A percentile compares a stretch with the other conserved stretches of the same genome.
phyloP scores from a whole-genome alignment of 164 flowering plant genomes.

The Sextonia rubra region DNA sequence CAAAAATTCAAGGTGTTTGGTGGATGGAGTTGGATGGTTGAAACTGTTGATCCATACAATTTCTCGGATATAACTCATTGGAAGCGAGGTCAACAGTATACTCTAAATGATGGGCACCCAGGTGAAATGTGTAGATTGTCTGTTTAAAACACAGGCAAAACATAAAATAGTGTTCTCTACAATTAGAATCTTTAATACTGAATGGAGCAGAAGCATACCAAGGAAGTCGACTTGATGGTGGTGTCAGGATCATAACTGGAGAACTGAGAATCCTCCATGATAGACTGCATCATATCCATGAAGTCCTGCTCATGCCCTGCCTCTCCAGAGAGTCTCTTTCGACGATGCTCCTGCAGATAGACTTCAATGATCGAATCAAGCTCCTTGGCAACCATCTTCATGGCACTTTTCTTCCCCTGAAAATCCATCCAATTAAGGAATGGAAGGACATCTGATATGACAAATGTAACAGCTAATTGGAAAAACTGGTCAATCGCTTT shows the following conservation, averaged over 20 bases:
- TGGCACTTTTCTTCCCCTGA: constrained; percentile 4
- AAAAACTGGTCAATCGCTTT: not conserved
- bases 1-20: too few relatives aligned
- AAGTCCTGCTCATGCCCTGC: constrained; percentile 17
- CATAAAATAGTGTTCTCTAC: not conserved
- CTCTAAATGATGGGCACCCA: not conserved
- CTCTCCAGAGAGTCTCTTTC: not conserved
- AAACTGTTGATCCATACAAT: not conserved
- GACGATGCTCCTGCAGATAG: constrained; percentile 10
- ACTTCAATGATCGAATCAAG: not conserved
- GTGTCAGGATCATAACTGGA: constrained; percentile 5
- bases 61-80: not conserved
- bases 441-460: constrained; percentile 6
- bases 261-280: constrained; percentile 7
- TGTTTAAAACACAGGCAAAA: not conserved
- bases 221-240: constrained; percentile 10
- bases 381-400: constrained; percentile 7
- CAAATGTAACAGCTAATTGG: not conserved
- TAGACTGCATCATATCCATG: constrained; percentile 24
- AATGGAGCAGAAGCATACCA: constrained; percentile 4
- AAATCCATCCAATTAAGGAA: constrained; percentile 4
- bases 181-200: not conserved
- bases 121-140: not conserved
- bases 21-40: too few relatives aligned
- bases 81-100: not conserved